Base-by-base conservation (phyloP, 768 basidiomycete genomes). In the Mycena alexandri region DNA sequence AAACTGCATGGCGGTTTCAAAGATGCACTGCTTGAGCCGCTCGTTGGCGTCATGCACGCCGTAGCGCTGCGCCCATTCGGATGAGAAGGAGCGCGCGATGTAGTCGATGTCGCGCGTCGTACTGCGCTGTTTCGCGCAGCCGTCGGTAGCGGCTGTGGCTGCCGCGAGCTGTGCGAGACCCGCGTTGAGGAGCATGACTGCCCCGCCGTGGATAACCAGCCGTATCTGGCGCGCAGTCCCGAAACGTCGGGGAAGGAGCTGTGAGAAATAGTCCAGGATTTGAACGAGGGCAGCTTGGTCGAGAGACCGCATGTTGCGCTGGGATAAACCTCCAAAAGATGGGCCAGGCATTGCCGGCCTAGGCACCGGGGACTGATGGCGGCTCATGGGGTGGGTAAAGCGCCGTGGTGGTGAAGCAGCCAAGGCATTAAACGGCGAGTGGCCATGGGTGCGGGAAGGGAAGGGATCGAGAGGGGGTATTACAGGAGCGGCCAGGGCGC, bases 161-260 rank as follows among this genome's bases (percentile, higher is more conserved):
- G 70, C 58, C 9, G 76, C 62, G 6, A 75, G 61, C 19, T 61
- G 62, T 1, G 72, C 72, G 16, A 75, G 75, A 21, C 73, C 55
- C 0, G 79, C 74, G 56, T 93, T 90, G 2, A 93, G 82, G 24
- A 93, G 83, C 89, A 92, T 91, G 61, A 89, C 89, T 0, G 89
- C 90, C 0, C 91, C 91, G 22, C 91, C 91, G 63, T 93, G 91
- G 0, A 90, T 81, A 52, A 92, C 87, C 19, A 93, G 82, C 8
- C 87, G 84, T 5, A 92, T 81, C 41, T 83, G 84, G 3, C 53
- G 72, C 19, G 29, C 51, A 38, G 75, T 75, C n/a, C 81, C 80
- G 72, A 92, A 91, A 8, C 76, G 76, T 1, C 73, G 68, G 14
- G 81, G 74, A 1, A 89, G 78, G 14, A 84, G 82, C 0, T 76